Evolutionary conservation across 805 yeast genomes (phyloP).

Genomic region (Wickerhamiella sorbophila): DNA sequence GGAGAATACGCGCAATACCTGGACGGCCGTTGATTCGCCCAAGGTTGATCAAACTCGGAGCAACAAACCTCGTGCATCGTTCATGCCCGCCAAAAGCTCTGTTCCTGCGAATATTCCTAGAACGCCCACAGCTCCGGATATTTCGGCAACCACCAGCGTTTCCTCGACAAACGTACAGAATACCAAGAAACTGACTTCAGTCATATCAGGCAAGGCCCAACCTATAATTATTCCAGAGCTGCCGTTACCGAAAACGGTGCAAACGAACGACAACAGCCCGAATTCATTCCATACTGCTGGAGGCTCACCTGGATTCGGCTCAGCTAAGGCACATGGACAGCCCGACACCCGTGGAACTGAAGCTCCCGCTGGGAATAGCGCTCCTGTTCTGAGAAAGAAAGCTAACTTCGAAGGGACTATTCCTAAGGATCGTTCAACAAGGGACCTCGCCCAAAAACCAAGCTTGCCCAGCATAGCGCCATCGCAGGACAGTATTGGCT

Average conservation of each 20-base stretch:
- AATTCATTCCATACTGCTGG: background rate
- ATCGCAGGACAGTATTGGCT: background rate
- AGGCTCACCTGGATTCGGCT: background rate
- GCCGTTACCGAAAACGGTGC: background rate
- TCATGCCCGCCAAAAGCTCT: background rate
- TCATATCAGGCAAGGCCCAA: too few relatives aligned
- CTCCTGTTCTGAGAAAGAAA: constrained; percentile 1
- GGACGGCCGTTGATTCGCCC: background rate
- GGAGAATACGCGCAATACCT: background rate
- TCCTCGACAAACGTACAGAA: background rate
- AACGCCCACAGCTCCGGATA: background rate
- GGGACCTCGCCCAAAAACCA: background rate
- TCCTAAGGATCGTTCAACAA: background rate
- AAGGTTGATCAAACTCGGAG: background rate
- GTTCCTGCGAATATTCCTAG: background rate
- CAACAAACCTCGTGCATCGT: background rate
- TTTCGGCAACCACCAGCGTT: background rate
- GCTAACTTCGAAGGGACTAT: constrained; percentile 1
- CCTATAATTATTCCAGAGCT: background rate
- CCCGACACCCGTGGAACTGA: background rate
- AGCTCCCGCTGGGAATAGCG: background rate
- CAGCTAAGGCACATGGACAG: background rate
- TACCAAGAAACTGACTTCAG: background rate
- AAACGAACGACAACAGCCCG: background rate
- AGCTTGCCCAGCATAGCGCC: background rate